Evolutionary conservation across 768 basidiomycete genomes (phyloP), one percentile per base, ranked within the genome.

Genomic region (Pleurotus djamor): DNA sequence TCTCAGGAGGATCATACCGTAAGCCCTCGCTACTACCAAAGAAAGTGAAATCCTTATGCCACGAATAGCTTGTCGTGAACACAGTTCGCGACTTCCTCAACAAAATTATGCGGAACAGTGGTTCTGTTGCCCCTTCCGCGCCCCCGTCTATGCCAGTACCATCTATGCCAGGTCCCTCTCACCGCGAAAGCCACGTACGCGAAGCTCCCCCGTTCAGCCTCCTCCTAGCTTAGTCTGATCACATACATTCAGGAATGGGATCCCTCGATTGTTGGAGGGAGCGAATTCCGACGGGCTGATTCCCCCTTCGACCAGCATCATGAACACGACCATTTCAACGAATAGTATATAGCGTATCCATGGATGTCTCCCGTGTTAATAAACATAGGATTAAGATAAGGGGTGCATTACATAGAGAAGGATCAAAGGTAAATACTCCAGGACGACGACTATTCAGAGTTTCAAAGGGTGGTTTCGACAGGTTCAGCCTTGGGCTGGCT

Each of bases 1-100:
- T 89, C 87, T 48, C 79, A 83, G 57, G 91, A 93, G 58, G 91
- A 93, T 69, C 91, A 93, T 66, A 82, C 78, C 60, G 91, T 93
- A 65, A 59, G 87, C 69, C 51, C 41, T 14, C 4, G 10, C 8
- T 17, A 12, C 17, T 28, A 28, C 17, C 37, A 17, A 13, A 36
- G 12, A 47, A 14, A 9, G 13, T 14, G 62, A 16, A 41, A 9
- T 10, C 38, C 44, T 48, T 8, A 17, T 14, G 38, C 7, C n/a
- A n/a, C 51, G 10, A 33, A 4, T 59, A 91, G 89, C 77, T 91
- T 54, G 82, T 90, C 10, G 79, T 83, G 4, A 83, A 75, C 1
- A 83, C 87, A 1, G 74, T 92, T 57, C 80, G 86, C 14, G 90
- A 91, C 66, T 92, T 87, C 65, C 64, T 91, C 66, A 80, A 78